Evolutionary conservation across 208 protist genomes (phyloP).

Genomic region (Trypanosoma scelopori): DNA sequence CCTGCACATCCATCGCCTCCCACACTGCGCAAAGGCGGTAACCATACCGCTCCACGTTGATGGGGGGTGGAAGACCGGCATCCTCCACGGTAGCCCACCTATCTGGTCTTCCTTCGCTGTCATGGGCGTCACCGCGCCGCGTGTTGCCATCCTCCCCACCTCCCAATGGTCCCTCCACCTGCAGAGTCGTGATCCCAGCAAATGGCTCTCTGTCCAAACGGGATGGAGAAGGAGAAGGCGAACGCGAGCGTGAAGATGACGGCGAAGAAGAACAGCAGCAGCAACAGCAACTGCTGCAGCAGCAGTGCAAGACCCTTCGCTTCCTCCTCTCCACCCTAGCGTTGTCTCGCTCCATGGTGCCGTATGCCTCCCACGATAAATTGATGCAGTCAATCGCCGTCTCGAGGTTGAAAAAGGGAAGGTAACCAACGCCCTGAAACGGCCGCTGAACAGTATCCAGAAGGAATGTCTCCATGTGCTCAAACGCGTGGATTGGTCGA

Average conservation of each 20-base stretch:
- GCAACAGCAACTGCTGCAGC: conserved; percentile 4
- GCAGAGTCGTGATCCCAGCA: too few species aligned
- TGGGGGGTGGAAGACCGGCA: conserved; percentile 17
- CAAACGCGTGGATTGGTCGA: conserved; percentile 44
- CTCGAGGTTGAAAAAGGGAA: conserved; percentile 89
- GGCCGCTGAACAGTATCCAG: conserved; percentile 53
- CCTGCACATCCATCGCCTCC: conserved; percentile 68
- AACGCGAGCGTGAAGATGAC: background rate
- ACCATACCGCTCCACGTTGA: conserved; percentile 85
- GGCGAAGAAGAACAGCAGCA: background rate
- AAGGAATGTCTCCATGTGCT: conserved; percentile 46
- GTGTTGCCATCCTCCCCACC: background rate
- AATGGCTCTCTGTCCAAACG: background rate
- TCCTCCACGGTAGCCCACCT: background rate
- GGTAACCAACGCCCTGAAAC: conserved; percentile 54
- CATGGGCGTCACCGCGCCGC: background rate
- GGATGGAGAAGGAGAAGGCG: background rate
- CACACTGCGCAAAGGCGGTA: conserved; percentile 58
- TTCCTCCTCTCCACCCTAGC: background rate
- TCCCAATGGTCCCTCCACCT: too few species aligned
- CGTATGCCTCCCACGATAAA: conserved; percentile 72
- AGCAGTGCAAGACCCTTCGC: background rate
- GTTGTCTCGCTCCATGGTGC: background rate
- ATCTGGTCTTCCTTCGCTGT: background rate
- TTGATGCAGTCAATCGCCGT: conserved; percentile 89